Percentiles rank a stretch among this genome's conserved stretches.
These are phyloP conservation scores for Tolypocladium ophioglossoides DNA, from an alignment of 2,329 filamentous ascomycete species.

Conservation along the genomic window DNA sequence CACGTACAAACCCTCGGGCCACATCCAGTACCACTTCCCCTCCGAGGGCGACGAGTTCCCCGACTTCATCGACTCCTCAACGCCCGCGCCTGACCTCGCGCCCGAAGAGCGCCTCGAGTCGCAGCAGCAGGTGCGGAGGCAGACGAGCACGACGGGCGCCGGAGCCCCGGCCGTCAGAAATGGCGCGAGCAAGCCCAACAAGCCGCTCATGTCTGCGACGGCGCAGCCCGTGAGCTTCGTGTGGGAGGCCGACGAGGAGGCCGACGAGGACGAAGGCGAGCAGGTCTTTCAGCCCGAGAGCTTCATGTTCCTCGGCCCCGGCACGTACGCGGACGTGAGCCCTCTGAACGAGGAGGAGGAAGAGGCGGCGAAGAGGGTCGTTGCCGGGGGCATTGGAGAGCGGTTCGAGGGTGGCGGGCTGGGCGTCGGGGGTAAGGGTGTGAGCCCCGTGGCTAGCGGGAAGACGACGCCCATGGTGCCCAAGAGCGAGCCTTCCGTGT, in stretches of 20 bases:
- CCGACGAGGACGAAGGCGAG: constrained; percentile 20
- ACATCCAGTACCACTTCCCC: constrained; percentile 46
- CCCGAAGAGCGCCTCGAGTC: constrained; percentile 44
- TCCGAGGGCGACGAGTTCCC: constrained; percentile 48
- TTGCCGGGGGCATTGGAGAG: constrained; percentile 11
- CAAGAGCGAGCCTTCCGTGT: constrained; percentile 6
- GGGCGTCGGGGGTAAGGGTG: constrained; percentile 8
- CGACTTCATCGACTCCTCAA: constrained; percentile 32
- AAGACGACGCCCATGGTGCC: constrained; percentile 16
- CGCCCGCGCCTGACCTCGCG: constrained; percentile 27
- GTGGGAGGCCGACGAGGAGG: constrained; percentile 19
- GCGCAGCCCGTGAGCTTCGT: constrained; percentile 20
- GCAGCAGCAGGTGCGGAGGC: constrained; percentile 36
- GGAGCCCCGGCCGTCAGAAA: constrained; percentile 1
- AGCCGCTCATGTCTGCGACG: constrained; percentile 20
- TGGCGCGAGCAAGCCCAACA: constrained; percentile 2
- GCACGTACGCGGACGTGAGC: constrained; percentile 33
- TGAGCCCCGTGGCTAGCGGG: constrained; percentile 18
- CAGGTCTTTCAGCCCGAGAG: constrained; percentile 40
- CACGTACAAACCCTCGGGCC: constrained; percentile 41
- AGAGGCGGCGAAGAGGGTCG: constrained; percentile 6
- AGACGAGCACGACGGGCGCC: constrained; percentile 9
- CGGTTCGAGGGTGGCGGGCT: constrained; percentile 5
- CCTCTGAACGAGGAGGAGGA: constrained; percentile 30
- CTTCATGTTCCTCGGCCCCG: constrained; percentile 42